Percentiles rank a stretch among this genome's conserved stretches.
phyloP scores from a whole-genome alignment of 495 filamentous ascomycete genomes.

The Podospora anserina region DNA sequence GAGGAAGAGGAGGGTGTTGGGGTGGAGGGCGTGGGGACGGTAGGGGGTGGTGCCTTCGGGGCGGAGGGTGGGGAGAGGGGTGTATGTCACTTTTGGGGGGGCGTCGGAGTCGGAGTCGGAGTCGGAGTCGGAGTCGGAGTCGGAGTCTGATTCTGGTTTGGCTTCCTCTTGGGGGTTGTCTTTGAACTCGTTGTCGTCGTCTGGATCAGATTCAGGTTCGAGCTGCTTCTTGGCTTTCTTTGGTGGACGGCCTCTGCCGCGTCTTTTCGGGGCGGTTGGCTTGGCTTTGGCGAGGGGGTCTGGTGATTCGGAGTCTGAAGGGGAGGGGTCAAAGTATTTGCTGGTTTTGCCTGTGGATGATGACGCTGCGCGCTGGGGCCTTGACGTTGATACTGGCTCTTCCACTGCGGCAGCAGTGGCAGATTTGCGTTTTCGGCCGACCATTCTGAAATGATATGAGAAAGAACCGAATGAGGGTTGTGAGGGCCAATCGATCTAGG shows the following conservation, averaged over 20 bases:
- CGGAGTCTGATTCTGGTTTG: conserved; percentile 12
- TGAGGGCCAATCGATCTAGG: neutral
- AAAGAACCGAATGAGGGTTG: neutral
- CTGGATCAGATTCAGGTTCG: conserved; percentile 23
- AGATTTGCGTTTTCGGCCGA: conserved; percentile 23
- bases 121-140: conserved; percentile 37
- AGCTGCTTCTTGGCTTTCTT: conserved; percentile 19
- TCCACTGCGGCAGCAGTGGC: conserved; percentile 6
- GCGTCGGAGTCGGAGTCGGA: conserved; percentile 38
- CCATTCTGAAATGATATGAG: conserved; percentile 11
- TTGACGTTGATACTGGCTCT: conserved; percentile 7
- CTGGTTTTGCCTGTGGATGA: conserved; percentile 33
- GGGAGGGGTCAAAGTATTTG: conserved; percentile 35
- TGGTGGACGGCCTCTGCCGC: conserved; percentile 2
- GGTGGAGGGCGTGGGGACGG: conserved; percentile 65
- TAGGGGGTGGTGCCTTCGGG: conserved; percentile 65
- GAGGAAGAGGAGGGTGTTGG: conserved; percentile 78
- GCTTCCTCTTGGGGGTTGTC: conserved; percentile 23
- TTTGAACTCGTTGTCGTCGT: conserved; percentile 20
- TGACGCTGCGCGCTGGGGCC: conserved; percentile 36
- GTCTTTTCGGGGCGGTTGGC: neutral
- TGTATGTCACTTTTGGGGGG: conserved; percentile 48
- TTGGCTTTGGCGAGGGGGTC: neutral
- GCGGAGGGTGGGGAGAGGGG: conserved; percentile 66
- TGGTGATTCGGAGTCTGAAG: conserved; percentile 19